Conservation (phyloP, 371 early-diverging fungal genomes). For the Thermomucor indicae-seudaticae region DNA sequence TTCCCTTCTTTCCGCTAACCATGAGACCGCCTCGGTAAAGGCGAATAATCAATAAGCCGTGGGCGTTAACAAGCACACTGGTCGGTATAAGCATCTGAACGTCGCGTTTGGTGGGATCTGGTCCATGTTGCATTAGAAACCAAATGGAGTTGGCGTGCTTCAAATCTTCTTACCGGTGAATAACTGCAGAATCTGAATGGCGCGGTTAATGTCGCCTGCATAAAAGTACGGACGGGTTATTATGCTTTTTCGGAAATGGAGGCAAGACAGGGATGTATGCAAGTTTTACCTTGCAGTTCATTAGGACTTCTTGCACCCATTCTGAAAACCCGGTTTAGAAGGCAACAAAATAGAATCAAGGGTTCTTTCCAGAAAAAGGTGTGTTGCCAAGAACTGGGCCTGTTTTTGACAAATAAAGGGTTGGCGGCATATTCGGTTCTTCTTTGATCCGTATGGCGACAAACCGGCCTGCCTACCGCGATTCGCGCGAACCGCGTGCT, state of each 20-base stretch:
- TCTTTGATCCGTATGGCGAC: constrained; percentile 8
- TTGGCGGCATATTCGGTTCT: not conserved
- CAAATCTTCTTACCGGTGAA: constrained; percentile 26
- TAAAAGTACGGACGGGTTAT: not conserved
- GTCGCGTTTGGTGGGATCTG: constrained; percentile 21
- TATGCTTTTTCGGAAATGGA: not conserved
- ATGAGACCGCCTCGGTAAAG: constrained; percentile 25
- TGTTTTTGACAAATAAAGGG: too few species aligned
- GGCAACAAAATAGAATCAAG: not conserved
- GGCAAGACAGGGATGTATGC: not conserved
- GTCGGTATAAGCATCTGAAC: constrained; percentile 27
- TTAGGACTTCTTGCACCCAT: constrained; percentile 3
- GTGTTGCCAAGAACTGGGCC: constrained; percentile 1
- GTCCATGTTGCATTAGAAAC: not conserved
- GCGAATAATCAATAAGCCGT: constrained; percentile 36
- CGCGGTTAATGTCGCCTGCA: constrained; percentile 31
- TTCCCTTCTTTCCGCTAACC: constrained; percentile 31
- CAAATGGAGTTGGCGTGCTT: not conserved
- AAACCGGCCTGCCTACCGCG: constrained; percentile 29
- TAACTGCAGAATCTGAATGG: constrained; percentile 22
- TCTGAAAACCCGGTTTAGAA: not conserved
- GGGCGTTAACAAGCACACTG: constrained; percentile 26
- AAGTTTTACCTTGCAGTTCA: constrained; percentile 4
- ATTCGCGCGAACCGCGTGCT: constrained; percentile 30
- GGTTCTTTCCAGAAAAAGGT: not conserved